Evolutionary conservation across 1,284 basidiomycete genomes (phyloP), one percentile per base, ranked within the genome.

Genomic region (Boletus hoseneyae): DNA sequence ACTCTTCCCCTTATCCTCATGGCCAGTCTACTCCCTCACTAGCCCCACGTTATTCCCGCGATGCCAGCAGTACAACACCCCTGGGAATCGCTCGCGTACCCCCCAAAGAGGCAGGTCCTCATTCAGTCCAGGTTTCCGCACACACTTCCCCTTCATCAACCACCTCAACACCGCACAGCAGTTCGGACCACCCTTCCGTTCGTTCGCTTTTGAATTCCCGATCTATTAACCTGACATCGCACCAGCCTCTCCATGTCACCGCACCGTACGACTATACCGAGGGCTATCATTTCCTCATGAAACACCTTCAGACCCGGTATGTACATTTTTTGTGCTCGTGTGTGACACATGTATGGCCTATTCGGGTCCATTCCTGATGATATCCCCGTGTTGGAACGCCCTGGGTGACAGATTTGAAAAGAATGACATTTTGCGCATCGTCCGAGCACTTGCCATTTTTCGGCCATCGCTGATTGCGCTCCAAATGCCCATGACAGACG

Each of bases 401-500:
- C 27, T 50, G 55, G 43, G 47, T 54, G 57, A 63, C 70, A 94
- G 91, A 57, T 98, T 97, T 70, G 93, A 96, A 64, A 97, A 97
- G 74, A 89, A 90, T 63, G 94, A 97, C 61, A 93, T 96, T 50
- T 70, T 99, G 39, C 90, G 93, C 47, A 89, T 99, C 57, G 94
- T 98, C 21, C 87, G 93, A 38, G 92, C 94, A 15, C 76, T 99
- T 45, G 93, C 96, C 33, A 93, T 97, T 42, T 96, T 95, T 67
- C 82, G 96, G 45, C 96, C 96, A 9, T 94, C 90, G 48, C 79
- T 98, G 51, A 98, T 99, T 63, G 95, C 96, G 7, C 73, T 98
- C 45, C 95, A 98, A 78, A 94, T 95, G 90, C 90, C 92, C 23
- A 75, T 96, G 68, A 89, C 90, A 13, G 83, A 91, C 53, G 92